Evolutionary conservation across 345 rosid genomes (phyloP), one percentile per base, ranked within the genome.

Genomic region (Populus ilicifolia): DNA sequence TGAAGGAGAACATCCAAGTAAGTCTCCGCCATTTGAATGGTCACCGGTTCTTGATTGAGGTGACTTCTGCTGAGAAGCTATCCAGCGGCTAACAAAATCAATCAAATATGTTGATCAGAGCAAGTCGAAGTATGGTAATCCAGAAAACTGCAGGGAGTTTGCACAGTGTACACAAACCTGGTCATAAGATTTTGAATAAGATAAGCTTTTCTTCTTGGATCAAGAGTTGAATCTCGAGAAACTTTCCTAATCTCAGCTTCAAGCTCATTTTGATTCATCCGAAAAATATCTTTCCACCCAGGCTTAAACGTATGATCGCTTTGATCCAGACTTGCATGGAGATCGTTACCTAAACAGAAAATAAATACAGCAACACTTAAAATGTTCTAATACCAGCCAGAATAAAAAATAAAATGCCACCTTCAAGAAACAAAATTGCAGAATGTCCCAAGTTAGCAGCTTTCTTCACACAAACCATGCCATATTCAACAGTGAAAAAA

Each of bases 171-270:
- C 70, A 59, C 78, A 68, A 48, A 91, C 96, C 96, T 90, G 80
- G 90, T 93, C 90, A 93, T 83, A 65, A 93, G 91, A 83, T 89
- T 90, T 76, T 92, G 95, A 68, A 85, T 82, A 77, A 92, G 91
- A 72, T 89, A 92, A 2, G 81, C 85, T 84, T 90, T 90, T 87
- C 92, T 86, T 75, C 92, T 90, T 43, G 93, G 92, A 83, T 90
- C 93, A 52, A 92, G 85, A 80, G 97, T 87, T 69, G 93, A 83
- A 90, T 92, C 97, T 23, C 87, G 87, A 73, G 94, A 92, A 76
- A 92, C 91, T 83, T 84, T 90, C 78, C 86, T 89, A 73, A 89
- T 88, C 83, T 87, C 88, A 59, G 86, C 87, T 73, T 86, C 97
- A 18, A 90, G 86, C 72, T 90, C 95, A 80, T 89, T 90, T 74